A percentile compares a stretch with the other conserved stretches of the same genome.
Evolutionary conservation across 192 early-diverging fungal genomes (phyloP).

Genomic region (Dissophora ornata): DNA sequence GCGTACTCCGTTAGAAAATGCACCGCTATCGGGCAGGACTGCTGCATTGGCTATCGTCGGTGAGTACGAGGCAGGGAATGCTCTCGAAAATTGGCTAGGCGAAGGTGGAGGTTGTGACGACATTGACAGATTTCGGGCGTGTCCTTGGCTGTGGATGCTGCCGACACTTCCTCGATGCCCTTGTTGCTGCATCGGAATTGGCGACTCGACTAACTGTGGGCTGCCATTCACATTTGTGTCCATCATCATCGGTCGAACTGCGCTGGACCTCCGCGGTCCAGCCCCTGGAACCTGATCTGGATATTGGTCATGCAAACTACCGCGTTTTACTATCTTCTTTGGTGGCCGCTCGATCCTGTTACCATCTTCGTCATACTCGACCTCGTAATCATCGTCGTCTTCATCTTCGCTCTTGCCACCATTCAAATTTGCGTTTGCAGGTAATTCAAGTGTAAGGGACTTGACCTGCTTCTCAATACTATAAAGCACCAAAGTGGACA

Average conservation of each 20-base stretch:
- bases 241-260: neutral
- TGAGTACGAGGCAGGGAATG: slow-evolving; percentile 47
- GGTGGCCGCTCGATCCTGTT: slow-evolving; percentile 45
- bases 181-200: slow-evolving; percentile 27
- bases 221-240: slow-evolving; percentile 22
- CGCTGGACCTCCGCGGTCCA: slow-evolving; percentile 32
- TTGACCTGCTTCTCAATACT: slow-evolving; percentile 43
- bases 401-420: slow-evolving; percentile 33
- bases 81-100: slow-evolving; percentile 27
- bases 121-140: slow-evolving; percentile 15
- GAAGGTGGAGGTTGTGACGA: slow-evolving; percentile 43
- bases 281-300: neutral
- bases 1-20: slow-evolving; percentile 11
- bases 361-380: slow-evolving; percentile 50
- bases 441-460: slow-evolving; percentile 25
- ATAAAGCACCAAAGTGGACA: neutral
- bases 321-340: slow-evolving; percentile 8
- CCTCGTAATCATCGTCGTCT: slow-evolving; percentile 50
- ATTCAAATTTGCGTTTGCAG: neutral
- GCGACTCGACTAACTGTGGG: slow-evolving; percentile 42
- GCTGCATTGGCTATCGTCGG: slow-evolving; percentile 34
- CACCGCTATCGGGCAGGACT: neutral
- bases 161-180: slow-evolving; percentile 41
- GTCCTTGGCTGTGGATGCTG: slow-evolving; percentile 46
- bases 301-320: slow-evolving; percentile 7